Evolutionary conservation across 225 moss, liverwort and hornwort species (phyloP).

Genomic region (Asterella californica): DNA sequence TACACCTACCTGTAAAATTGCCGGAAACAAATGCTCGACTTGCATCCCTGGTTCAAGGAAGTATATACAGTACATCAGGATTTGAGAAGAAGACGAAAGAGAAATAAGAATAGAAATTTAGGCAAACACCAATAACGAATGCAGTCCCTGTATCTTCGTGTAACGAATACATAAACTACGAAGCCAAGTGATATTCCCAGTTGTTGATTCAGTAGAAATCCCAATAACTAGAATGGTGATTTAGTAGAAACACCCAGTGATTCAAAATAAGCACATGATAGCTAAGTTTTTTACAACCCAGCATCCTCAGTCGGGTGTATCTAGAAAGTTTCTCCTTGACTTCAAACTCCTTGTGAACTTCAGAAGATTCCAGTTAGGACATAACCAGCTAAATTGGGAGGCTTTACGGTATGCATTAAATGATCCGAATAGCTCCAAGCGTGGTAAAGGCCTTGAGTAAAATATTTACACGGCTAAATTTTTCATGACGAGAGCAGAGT

Average conservation of each 20-base stretch:
- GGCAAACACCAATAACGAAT: neutral
- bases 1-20: slow-evolving; percentile 76
- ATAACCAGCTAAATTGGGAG: too few species aligned
- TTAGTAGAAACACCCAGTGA: too few species aligned
- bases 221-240: too few species aligned
- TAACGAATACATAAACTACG: neutral
- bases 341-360: too few species aligned
- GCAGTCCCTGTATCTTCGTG: neutral
- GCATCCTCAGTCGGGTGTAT: too few species aligned
- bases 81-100: neutral
- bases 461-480: neutral
- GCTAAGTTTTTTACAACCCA: too few species aligned
- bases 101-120: neutral
- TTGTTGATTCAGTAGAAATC: too few species aligned
- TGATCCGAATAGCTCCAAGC: neutral
- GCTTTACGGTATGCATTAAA: neutral
- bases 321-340: too few species aligned
- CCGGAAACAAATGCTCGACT: slow-evolving; percentile 95
- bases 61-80: neutral
- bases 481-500: neutral
- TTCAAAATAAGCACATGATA: too few species aligned
- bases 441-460: neutral
- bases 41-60: slow-evolving; percentile 55
- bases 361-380: too few species aligned
- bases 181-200: too few species aligned